Conservation (phyloP, 2,329 filamentous ascomycete genomes). For the Epichloe bromicola region DNA sequence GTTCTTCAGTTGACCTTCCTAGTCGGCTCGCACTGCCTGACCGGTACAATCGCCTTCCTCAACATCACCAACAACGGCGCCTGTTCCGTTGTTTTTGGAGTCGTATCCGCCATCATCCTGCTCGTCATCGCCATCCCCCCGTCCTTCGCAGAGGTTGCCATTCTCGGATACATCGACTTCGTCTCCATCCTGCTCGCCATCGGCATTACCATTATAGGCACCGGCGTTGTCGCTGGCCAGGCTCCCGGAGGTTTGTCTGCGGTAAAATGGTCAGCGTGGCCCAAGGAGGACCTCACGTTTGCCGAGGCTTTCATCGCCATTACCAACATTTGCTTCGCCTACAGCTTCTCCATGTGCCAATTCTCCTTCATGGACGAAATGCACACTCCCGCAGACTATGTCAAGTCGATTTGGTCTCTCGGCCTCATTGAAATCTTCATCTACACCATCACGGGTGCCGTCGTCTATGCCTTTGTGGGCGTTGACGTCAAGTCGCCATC, state of each 20-base stretch:
- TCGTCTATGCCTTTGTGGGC: conserved; percentile 60
- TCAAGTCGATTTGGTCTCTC: conserved; percentile 46
- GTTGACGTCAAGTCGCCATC: conserved; percentile 51
- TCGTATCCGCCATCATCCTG: conserved; percentile 33
- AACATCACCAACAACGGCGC: conserved; percentile 43
- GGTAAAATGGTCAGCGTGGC: conserved; percentile 32
- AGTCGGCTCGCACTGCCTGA: conserved; percentile 58
- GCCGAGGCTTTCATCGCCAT: conserved; percentile 46
- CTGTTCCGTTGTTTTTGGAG: conserved; percentile 32
- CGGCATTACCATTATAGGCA: conserved; percentile 51
- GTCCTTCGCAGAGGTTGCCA: conserved; percentile 34
- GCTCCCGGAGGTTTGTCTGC: conserved; percentile 18
- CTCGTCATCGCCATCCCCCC: conserved; percentile 35
- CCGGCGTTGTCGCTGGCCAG: conserved; percentile 33
- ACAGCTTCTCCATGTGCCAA: conserved; percentile 41
- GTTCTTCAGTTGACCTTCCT: conserved; percentile 54
- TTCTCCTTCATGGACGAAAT: conserved; percentile 42
- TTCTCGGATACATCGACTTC: conserved; percentile 42
- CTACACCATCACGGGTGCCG: conserved; percentile 52
- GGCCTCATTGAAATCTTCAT: conserved; percentile 49
- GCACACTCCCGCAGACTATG: conserved; percentile 33
- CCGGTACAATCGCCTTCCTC: conserved; percentile 56
- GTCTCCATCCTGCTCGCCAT: conserved; percentile 51
- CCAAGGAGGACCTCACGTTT: conserved; percentile 32
- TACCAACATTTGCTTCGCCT: conserved; percentile 60